These are phyloP conservation scores for Zygoascus flipseniorum DNA, from an alignment of 805 yeast species.

Conservation along the genomic window DNA sequence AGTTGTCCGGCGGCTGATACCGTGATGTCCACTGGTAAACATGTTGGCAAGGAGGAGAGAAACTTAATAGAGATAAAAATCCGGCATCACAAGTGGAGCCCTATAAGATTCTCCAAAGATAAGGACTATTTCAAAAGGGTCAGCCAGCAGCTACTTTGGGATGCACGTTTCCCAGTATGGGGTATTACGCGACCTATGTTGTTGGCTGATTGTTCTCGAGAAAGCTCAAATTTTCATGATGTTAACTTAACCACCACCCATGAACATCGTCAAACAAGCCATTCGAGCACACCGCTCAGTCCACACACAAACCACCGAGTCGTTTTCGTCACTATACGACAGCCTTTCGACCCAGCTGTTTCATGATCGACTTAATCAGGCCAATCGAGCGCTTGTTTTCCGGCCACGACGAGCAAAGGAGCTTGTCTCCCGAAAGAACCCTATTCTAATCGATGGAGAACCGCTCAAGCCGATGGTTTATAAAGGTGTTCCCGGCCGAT, in stretches of 20 bases:
- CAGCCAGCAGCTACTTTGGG: too few species aligned
- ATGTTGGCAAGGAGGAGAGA: not conserved
- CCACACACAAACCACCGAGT: not conserved
- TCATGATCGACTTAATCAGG: slow-evolving; percentile 7
- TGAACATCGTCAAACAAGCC: not conserved
- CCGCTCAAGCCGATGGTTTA: slow-evolving; percentile 17
- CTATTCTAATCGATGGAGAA: slow-evolving; percentile 14
- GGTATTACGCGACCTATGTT: not conserved
- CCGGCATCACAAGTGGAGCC: too few species aligned
- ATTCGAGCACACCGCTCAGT: not conserved
- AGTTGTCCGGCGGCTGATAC: not conserved
- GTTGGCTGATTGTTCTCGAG: not conserved
- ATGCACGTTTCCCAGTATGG: too few species aligned
- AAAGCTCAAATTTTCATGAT: not conserved
- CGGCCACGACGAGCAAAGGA: slow-evolving; percentile 19
- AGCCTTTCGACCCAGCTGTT: slow-evolving; percentile 3
- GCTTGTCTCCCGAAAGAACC: slow-evolving; percentile 11
- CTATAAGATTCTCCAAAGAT: too few species aligned
- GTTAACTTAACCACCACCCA: not conserved
- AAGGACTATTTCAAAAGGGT: too few species aligned
- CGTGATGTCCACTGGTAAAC: not conserved
- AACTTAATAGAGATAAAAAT: too few species aligned
- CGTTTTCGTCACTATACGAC: not conserved
- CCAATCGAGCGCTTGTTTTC: slow-evolving; percentile 18
- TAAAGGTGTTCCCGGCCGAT: slow-evolving; percentile 20